These are phyloP conservation scores for Ceratocystis albifundus DNA, from an alignment of 2,329 filamentous ascomycete species.

Conservation along the genomic window DNA sequence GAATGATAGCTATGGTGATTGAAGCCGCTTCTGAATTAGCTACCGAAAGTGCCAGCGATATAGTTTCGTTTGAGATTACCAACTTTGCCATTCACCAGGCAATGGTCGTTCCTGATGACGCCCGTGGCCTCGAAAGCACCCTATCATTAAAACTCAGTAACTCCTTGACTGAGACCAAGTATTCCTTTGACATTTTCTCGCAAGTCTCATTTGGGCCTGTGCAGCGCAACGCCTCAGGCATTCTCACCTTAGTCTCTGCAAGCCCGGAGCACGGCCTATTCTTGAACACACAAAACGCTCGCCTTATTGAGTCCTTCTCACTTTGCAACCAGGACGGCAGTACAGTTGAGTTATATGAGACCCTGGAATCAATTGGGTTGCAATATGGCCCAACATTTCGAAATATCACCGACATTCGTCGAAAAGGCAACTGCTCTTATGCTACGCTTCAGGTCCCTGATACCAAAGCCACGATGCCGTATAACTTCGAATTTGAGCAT, in stretches of 20 bases:
- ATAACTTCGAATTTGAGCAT: constrained; percentile 42
- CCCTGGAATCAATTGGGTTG: constrained; percentile 40
- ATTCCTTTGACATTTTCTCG: constrained; percentile 38
- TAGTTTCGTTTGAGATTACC: constrained; percentile 32
- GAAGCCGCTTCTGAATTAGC: constrained; percentile 37
- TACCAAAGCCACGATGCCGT: constrained; percentile 43
- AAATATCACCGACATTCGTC: constrained; percentile 34
- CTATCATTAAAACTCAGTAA: constrained; percentile 34
- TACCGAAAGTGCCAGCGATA: constrained; percentile 11
- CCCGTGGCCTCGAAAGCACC: constrained; percentile 40
- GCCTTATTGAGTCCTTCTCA: background rate
- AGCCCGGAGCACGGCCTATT: constrained; percentile 2
- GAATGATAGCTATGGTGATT: constrained; percentile 40
- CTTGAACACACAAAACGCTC: constrained; percentile 6
- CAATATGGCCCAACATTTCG: constrained; percentile 42
- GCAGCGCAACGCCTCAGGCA: constrained; percentile 33
- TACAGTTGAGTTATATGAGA: constrained; percentile 35
- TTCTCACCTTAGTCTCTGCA: constrained; percentile 15
- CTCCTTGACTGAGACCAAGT: constrained; percentile 23
- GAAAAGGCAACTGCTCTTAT: constrained; percentile 30
- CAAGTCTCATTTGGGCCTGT: constrained; percentile 30
- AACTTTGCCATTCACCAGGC: constrained; percentile 40
- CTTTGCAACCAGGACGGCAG: constrained; percentile 14
- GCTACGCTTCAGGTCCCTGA: constrained; percentile 37
- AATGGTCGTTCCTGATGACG: constrained; percentile 39